These are phyloP conservation scores for Pseudocercospora eumusae DNA, from an alignment of 2,329 filamentous ascomycete species.

Conservation along the genomic window DNA sequence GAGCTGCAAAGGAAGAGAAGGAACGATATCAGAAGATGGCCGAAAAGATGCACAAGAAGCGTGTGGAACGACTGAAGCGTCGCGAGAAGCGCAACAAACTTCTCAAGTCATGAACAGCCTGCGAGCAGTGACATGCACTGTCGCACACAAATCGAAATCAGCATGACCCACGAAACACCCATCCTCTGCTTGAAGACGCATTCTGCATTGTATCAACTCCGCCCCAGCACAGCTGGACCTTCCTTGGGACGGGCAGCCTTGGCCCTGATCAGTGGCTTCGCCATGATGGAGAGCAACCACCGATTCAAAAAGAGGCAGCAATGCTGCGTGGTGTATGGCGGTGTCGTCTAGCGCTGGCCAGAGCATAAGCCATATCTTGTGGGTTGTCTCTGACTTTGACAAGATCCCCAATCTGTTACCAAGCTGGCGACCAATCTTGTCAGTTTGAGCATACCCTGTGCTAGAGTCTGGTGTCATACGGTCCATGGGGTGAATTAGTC, in stretches of 20 bases:
- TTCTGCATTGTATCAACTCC: not conserved
- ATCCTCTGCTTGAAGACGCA: not conserved
- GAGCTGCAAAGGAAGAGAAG: constrained; percentile 87
- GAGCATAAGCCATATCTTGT: not conserved
- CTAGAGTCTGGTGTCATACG: not conserved
- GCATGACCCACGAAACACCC: not conserved
- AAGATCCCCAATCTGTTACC: not conserved
- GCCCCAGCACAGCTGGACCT: not conserved
- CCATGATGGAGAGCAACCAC: not conserved
- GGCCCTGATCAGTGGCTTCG: not conserved
- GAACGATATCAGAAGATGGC: constrained; percentile 91
- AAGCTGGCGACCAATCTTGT: not conserved
- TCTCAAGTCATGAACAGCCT: constrained; percentile 49
- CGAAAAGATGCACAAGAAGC: constrained; percentile 96
- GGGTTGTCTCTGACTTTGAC: not conserved
- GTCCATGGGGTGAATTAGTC: not conserved
- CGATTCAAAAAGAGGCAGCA: not conserved
- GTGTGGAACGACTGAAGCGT: constrained; percentile 87
- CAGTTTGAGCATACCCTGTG: not conserved
- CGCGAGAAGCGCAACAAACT: constrained; percentile 96
- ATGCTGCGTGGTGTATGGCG: not conserved
- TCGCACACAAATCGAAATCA: not conserved
- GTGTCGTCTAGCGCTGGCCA: not conserved
- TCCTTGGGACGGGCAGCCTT: not conserved
- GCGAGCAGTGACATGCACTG: not conserved